These are phyloP conservation scores for Penicillium dipodomyicola DNA, from an alignment of 495 filamentous ascomycete genomes.

Conservation along the genomic window DNA sequence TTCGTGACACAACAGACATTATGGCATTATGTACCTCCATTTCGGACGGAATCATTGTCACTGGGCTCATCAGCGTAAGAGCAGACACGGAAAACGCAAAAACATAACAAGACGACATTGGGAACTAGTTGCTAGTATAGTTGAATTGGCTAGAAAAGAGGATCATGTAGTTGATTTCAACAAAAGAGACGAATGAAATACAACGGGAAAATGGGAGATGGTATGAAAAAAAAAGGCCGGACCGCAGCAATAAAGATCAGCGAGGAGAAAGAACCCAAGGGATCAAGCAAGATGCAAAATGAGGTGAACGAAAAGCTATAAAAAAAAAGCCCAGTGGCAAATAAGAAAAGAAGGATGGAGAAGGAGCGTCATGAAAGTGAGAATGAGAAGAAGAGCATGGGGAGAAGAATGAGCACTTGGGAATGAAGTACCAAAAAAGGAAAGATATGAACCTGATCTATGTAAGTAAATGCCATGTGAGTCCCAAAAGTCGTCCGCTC, in stretches of 20 bases:
- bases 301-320: conserved; percentile 19
- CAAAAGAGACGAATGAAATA: conserved; percentile 41
- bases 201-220: conserved; percentile 36
- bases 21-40: not conserved
- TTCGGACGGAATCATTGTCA: conserved; percentile 3
- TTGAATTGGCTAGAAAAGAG: conserved; percentile 39
- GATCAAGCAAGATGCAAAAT: conserved; percentile 24
- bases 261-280: conserved; percentile 21
- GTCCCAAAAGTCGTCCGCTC: conserved; percentile 46
- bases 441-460: conserved; percentile 47
- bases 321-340: conserved; percentile 14
- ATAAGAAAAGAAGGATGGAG: conserved; percentile 17
- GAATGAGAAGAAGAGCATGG: conserved; percentile 14
- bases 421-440: conserved; percentile 20
- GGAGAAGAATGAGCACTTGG: conserved; percentile 13
- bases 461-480: conserved; percentile 48
- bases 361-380: conserved; percentile 23
- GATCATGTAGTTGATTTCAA: conserved; percentile 40
- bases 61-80: conserved; percentile 7
- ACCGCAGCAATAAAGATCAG: conserved; percentile 29
- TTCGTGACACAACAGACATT: not conserved
- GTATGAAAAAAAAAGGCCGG: conserved; percentile 35
- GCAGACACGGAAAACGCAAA: conserved; percentile 2
- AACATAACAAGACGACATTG: conserved; percentile 20
- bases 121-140: conserved; percentile 34